Evolutionary conservation across 441 rosid genomes (phyloP).

Genomic region (Adansonia gregorii): DNA sequence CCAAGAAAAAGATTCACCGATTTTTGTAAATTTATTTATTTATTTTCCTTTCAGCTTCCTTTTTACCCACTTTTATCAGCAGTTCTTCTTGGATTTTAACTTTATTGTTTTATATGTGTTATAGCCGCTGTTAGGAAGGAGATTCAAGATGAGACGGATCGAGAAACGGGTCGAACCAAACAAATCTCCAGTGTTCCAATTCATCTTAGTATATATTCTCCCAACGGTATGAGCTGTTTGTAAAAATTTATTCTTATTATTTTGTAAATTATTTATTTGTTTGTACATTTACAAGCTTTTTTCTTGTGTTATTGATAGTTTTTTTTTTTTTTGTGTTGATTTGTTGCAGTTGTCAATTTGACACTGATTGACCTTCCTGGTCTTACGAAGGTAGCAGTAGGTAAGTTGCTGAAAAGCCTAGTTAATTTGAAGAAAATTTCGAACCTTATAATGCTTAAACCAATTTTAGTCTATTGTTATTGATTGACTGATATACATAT

Average conservation of each 20-base stretch:
- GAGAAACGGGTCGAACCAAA: conserved; percentile 89
- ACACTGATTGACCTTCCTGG: conserved; percentile 98
- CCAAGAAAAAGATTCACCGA: conserved; percentile 83
- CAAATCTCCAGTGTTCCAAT: conserved; percentile 91
- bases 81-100: neutral
- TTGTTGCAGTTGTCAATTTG: conserved; percentile 87
- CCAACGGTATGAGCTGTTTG: conserved; percentile 56
- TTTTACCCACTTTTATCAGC: neutral
- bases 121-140: conserved; percentile 96
- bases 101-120: neutral
- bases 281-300: neutral
- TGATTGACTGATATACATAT: neutral
- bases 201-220: conserved; percentile 95
- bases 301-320: neutral
- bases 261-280: neutral
- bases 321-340: conserved; percentile 23
- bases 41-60: conserved; percentile 4
- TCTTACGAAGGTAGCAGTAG: conserved; percentile 97
- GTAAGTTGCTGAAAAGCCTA: conserved; percentile 50
- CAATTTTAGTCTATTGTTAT: neutral
- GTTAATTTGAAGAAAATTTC: neutral
- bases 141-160: conserved; percentile 95
- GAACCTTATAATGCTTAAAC: neutral
- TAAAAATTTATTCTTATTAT: neutral
- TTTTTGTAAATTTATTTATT: conserved; percentile 55